Base-by-base conservation (phyloP, 805 yeast genomes). In the Sugiyamaella qingdaonensis region DNA sequence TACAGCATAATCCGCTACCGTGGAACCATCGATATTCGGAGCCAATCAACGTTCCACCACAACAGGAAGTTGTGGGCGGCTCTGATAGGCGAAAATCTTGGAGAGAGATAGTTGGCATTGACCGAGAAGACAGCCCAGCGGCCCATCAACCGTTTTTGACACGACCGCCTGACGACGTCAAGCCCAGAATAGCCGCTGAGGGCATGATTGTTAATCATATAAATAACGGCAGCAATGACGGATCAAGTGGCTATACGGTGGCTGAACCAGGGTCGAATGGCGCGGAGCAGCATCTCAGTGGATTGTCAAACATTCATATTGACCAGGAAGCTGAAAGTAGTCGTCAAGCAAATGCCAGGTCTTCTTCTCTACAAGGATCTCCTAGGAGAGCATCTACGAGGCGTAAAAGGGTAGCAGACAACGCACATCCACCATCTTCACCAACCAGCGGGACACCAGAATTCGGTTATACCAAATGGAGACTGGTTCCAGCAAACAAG, bases 51-150 rank as follows among this genome's bases (percentile, higher is more conserved):
- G 14, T 34, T 34, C 18, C 39, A 16, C 14, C 18, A 4, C 18
- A 34, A 16, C 39, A 34, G 9, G 18, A 13, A 34, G 18, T 16
- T 34, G 39, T 34, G 9, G 14, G 32, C 34, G 14, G 32, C 24
- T 33, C 37, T 39, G 51, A 34, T 31, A 47, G 33, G 27, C 50
- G 21, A 33, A 33, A 10, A 42, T 46, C 49, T 27, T 36, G 42
- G 37, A 35, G 46, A n/a, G n/a, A n/a, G 34, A 31, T 41, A 10
- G 37, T 41, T 37, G 39, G 39, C 27, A 35, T 36, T 16, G 29
- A 24, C 4, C 19, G 29, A 32, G 41, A 16, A 4, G 37, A 14
- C 5, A 10, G 7, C 19, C 34, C 49, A 31, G 18, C 24, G 8
- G 13, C 27, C 16, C 19, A 7, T 32, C 13, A 29, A 10, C 32